phyloP scores from a whole-genome alignment of 345 rosid species.

The Angophora floribunda region DNA sequence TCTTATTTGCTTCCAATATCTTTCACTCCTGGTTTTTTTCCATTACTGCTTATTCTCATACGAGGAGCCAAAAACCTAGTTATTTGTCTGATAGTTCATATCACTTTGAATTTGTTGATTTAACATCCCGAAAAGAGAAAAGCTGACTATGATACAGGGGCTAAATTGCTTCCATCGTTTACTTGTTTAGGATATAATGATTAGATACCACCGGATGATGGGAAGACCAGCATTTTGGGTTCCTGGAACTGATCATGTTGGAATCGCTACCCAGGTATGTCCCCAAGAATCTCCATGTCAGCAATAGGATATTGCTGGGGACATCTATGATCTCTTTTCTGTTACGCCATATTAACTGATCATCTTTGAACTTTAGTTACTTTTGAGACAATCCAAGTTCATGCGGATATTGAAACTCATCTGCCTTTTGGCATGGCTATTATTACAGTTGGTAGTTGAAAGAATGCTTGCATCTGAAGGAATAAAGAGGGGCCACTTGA shows the following conservation, averaged over 20 bases:
- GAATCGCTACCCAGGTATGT: slow-evolving; percentile 90
- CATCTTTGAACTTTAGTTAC: neutral
- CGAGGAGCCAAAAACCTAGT: no score
- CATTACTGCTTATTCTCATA: no score
- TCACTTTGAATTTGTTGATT: neutral
- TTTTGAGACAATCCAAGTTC: neutral
- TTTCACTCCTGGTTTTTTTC: neutral
- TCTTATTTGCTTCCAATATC: neutral
- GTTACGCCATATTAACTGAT: neutral
- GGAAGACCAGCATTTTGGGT: slow-evolving; percentile 97
- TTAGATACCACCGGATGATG: slow-evolving; percentile 84
- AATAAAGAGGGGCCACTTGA: slow-evolving; percentile 63
- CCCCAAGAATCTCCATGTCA: neutral
- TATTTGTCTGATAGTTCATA: no score
- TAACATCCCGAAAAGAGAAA: neutral
- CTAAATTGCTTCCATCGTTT: neutral
- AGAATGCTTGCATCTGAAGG: slow-evolving; percentile 94
- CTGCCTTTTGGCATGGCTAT: neutral
- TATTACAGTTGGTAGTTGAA: slow-evolving; percentile 82
- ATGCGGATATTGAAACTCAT: slow-evolving; percentile 7
- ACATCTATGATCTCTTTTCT: neutral
- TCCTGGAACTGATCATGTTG: slow-evolving; percentile 99
- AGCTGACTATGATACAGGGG: neutral
- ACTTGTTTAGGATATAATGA: slow-evolving; percentile 68
- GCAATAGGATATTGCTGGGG: neutral